These are phyloP conservation scores for Globisporangium mamillatum DNA, from an alignment of 352 stramenopile genomes.

Conservation along the genomic window DNA sequence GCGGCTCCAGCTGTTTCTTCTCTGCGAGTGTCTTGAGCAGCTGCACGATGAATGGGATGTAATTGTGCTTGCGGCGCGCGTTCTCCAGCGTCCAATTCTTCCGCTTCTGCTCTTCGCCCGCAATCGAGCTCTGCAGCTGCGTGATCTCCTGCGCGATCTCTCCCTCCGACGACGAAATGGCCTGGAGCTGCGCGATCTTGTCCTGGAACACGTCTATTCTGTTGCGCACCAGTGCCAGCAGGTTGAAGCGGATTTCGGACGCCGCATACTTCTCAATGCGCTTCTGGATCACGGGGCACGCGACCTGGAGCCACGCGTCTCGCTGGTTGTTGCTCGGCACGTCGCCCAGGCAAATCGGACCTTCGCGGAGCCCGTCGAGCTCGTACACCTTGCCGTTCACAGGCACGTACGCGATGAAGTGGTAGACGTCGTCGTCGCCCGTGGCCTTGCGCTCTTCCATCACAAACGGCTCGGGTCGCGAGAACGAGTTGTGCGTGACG, in stretches of 20 bases:
- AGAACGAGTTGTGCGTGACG: constrained; percentile 81
- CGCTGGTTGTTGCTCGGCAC: constrained; percentile 23
- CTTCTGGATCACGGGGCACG: constrained; percentile 90
- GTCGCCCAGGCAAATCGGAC: constrained; percentile 87
- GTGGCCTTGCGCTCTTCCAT: constrained; percentile 71
- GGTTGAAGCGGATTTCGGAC: constrained; percentile 96
- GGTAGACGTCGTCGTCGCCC: constrained; percentile 93
- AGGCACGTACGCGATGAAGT: constrained; percentile 97
- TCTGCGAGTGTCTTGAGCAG: constrained; percentile 92
- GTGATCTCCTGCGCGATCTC: constrained; percentile 32
- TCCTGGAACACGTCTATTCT: constrained; percentile 55
- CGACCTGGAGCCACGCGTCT: constrained; percentile 87
- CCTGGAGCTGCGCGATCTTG: constrained; percentile 37
- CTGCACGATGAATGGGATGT: constrained; percentile 94
- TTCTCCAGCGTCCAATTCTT: constrained; percentile 90
- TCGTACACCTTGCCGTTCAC: constrained; percentile 91
- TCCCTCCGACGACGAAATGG: constrained; percentile 19
- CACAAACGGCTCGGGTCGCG: constrained; percentile 76
- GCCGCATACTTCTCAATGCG: constrained; percentile 89
- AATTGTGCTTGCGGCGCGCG: constrained; percentile 94
- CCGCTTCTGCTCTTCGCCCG: constrained; percentile 65
- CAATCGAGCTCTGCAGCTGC: constrained; percentile 52
- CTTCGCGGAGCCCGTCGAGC: constrained; percentile 92
- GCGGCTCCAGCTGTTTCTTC: constrained; percentile 79
- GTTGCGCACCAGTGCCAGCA: constrained; percentile 92